Evolutionary conservation across 805 yeast species (phyloP), one percentile per base, ranked within the genome.

Genomic region (Metschnikowia cubensis): DNA sequence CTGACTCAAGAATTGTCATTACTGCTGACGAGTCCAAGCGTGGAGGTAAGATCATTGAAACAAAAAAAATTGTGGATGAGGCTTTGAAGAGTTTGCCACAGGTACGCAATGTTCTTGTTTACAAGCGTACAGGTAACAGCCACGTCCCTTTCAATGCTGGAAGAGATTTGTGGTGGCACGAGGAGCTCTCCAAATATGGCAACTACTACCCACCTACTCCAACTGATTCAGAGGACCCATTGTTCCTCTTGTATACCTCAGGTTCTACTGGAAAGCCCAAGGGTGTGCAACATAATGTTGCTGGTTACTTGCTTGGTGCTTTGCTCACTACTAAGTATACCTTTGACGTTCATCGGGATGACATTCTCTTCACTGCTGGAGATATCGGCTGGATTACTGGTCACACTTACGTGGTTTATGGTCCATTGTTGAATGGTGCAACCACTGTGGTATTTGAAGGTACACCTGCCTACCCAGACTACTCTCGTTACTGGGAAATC

Each of bases 361-460:
- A 94, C 69, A 78, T 87, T 40, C 71, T 92, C 54, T 92, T 94
- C 76, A 92, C 98, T 38, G 98, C 98, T 36, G 98, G 98, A 65
- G 98, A 94, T 68, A 89, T 94, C 50, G 98, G 99, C 66, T 94
- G 99, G 98, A 94, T 94, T 67, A 94, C 99, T 15, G 98, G 98
- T 59, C 99, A 94, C 71, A 87, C 97, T 8, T 94, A 92, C 66
- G 96, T 89, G 40, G 81, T 92, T 42, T 94, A 94, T 65, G 98
- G 98, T 52, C 99, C 99, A 38, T 80, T 94, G 59, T 73, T 83
- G 42, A 69, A 62, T 51, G 99, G 98, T 70, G 88, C 91, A 48
- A 85, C 98, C 43, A 84, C 97, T 8, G 87, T 94, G 48, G 88
- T 92, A 50, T 94, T 94, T 67, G 98, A 94, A 76, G 94, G 96